These are phyloP conservation scores for Cymodocea nodosa DNA, from an alignment of 116 monocot species.

Conservation along the genomic window DNA sequence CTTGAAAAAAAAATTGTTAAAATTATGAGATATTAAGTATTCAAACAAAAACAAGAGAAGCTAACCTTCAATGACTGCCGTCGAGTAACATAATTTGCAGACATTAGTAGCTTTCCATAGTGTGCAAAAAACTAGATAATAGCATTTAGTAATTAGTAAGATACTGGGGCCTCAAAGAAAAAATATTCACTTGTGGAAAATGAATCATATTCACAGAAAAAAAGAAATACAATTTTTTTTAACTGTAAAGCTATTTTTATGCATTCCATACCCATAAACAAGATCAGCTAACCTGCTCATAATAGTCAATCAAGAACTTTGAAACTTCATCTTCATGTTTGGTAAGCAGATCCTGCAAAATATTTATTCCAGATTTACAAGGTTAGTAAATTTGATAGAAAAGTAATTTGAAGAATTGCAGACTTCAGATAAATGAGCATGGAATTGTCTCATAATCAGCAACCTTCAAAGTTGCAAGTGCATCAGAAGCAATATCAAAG, in stretches of 20 bases:
- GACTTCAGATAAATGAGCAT: not conserved
- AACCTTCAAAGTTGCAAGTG: conserved; percentile 96
- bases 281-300: conserved; percentile 52
- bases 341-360: conserved; percentile 86
- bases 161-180: not conserved
- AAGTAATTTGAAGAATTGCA: not conserved
- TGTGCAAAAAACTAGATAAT: conserved; percentile 83
- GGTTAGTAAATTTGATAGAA: not conserved
- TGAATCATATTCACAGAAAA: too few species aligned
- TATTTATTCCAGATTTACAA: conserved; percentile 4
- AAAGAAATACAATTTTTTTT: too few species aligned
- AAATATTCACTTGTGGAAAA: not conserved
- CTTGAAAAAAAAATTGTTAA: too few species aligned
- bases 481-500: conserved; percentile 99
- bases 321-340: conserved; percentile 86
- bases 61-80: conserved; percentile 95
- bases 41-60: too few species aligned
- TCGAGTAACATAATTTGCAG: conserved; percentile 91
- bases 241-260: too few species aligned
- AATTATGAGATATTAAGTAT: too few species aligned
- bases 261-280: not conserved
- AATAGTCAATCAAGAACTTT: conserved; percentile 60
- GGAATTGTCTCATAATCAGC: conserved; percentile 6
- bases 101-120: conserved; percentile 64
- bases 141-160: not conserved